These are phyloP conservation scores for Xylariaceae sp. DNA, from an alignment of 2,329 filamentous ascomycete genomes.

Conservation along the genomic window DNA sequence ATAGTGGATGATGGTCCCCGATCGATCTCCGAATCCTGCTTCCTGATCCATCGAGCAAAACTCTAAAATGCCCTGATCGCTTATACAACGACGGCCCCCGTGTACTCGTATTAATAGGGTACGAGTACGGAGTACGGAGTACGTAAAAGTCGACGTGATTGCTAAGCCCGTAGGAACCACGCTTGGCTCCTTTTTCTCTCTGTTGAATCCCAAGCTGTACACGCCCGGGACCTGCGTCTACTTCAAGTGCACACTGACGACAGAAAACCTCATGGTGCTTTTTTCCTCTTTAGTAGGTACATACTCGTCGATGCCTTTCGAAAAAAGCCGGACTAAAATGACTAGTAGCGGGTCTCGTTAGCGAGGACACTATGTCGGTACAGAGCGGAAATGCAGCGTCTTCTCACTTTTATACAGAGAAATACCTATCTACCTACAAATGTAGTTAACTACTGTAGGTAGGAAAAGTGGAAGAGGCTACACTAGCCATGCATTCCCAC, in stretches of 20 bases:
- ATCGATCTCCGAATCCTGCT: background rate
- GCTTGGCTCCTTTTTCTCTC: background rate
- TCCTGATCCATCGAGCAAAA: background rate
- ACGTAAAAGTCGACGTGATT: background rate
- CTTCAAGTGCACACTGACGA: too few species aligned
- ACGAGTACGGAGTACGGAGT: background rate
- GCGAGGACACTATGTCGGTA: too few species aligned
- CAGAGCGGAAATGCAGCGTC: too few species aligned
- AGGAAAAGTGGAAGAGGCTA: background rate
- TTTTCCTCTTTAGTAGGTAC: too few species aligned
- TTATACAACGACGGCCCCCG: background rate
- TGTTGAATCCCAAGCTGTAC: constrained; percentile 28
- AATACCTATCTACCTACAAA: too few species aligned
- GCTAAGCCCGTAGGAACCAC: background rate
- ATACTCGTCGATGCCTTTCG: too few species aligned
- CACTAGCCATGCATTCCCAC: constrained; percentile 5
- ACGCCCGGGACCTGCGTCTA: constrained; percentile 40
- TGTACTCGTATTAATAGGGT: too few species aligned
- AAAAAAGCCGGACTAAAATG: too few species aligned
- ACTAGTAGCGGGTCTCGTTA: too few species aligned
- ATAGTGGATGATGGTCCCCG: too few species aligned
- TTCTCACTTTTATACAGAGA: too few species aligned
- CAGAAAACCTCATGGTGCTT: too few species aligned
- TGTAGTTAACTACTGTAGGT: background rate
- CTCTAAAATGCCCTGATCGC: background rate